Base-by-base conservation (phyloP, 306 rosid species). In the Rosa lucieae region DNA sequence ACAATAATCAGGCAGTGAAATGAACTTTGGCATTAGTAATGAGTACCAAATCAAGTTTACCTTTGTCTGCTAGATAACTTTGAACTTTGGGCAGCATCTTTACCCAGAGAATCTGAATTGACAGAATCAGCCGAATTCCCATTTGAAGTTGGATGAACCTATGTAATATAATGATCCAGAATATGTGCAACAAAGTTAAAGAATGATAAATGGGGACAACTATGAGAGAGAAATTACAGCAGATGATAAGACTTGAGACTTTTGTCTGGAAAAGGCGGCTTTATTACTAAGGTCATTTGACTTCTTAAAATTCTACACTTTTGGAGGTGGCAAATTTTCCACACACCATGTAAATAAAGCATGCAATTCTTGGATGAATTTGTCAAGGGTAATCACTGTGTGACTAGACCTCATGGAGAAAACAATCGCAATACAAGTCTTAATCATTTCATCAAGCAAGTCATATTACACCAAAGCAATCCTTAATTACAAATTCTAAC, bases 81-180 rank as follows among this genome's bases (percentile, higher is more conserved):
- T 55, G 92, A 79, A 87, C 85, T 86, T 84, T 87, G 91, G 70
- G 71, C 90, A 62, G 80, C 84, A 76, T 90, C 92, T 70, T 82
- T 71, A 43, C 70, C 86, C 48, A 84, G 84, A 67, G 84, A 78
- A 76, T 86, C 88, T 66, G 90, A 79, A 72, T 78, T 73, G 68
- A 67, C 59, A 73, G 84, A 58, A 76, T 85, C 93, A 52, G 81
- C 87, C 32, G 83, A 80, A 82, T 86, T 88, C 72, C 88, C 88
- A 44, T 92, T 93, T 48, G 93, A 81, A 74, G 76, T 68, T 71
- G 93, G 85, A 21, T 87, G 96, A 85, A 96, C 92, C 99, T 96
- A 83, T 88, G 85, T n/a, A 81, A 39, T 44, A 82, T 80, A 82
- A 73, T 77, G 71, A 66, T 72, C 37, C 74, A 44, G 26, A 77